A percentile compares a stretch with the other conserved stretches of the same genome.
Evolutionary conservation across 805 yeast species (phyloP).

Genomic region (Candida tallmaniae): DNA sequence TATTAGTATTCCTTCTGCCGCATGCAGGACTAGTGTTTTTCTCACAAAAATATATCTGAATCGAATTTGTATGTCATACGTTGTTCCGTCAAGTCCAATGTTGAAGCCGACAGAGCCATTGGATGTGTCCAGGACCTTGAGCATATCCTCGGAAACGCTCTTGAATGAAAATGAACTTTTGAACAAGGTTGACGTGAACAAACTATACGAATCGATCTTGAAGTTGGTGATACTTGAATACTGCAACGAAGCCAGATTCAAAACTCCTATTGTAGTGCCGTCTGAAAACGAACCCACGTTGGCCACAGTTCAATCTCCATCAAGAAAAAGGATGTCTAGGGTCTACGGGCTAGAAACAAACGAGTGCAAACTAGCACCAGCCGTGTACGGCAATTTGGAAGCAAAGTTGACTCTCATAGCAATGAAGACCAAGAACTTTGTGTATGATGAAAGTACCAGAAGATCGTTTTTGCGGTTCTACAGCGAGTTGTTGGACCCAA

Average conservation of each 20-base stretch:
- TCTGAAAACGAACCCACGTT: neutral
- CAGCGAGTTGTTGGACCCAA: constrained; percentile 52
- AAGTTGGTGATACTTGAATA: constrained; percentile 57
- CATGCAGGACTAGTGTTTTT: too few species aligned
- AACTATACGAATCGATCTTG: constrained; percentile 48
- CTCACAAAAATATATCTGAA: too few species aligned
- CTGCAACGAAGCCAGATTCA: constrained; percentile 60
- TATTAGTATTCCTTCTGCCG: too few species aligned
- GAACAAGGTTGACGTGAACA: constrained; percentile 17
- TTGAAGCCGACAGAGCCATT: too few species aligned
- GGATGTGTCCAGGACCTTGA: too few species aligned
- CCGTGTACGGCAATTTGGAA: constrained; percentile 36
- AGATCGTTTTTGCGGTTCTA: constrained; percentile 59
- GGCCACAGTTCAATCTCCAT: constrained; percentile 5
- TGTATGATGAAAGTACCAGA: constrained; percentile 47
- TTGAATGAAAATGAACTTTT: constrained; percentile 16
- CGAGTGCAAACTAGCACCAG: constrained; percentile 34
- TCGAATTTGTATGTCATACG: too few species aligned
- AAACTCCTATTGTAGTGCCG: constrained; percentile 20
- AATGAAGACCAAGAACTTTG: constrained; percentile 31
- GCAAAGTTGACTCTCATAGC: constrained; percentile 42
- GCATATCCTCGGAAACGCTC: constrained; percentile 21
- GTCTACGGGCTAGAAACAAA: constrained; percentile 12
- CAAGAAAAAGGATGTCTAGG: constrained; percentile 9
- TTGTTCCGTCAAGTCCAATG: too few species aligned